Percentiles rank a stretch among this genome's conserved stretches.
Evolutionary conservation across 2,329 filamentous ascomycete species (phyloP).

Genomic region (Emmonsia crescens): DNA sequence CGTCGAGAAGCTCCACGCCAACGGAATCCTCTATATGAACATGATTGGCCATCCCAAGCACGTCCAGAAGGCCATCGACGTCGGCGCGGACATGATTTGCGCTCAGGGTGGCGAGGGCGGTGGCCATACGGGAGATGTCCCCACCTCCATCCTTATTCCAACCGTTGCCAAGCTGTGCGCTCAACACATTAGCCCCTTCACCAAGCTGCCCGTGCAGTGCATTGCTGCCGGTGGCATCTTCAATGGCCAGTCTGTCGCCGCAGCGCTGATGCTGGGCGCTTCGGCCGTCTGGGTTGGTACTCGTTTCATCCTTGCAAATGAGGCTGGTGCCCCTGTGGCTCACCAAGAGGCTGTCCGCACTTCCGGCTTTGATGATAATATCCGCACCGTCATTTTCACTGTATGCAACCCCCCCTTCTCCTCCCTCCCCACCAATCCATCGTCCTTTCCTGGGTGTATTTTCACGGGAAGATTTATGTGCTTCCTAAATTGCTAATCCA

Average conservation of each 20-base stretch:
- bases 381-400: conserved; percentile 97
- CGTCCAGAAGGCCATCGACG: conserved; percentile 86
- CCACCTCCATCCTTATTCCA: conserved; percentile 84
- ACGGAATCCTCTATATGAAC: conserved; percentile 96
- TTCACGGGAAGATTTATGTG: not conserved
- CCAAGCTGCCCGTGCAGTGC: conserved; percentile 77
- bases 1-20: conserved; percentile 79
- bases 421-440: too few species aligned
- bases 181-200: conserved; percentile 75
- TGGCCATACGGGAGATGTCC: conserved; percentile 89
- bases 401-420: conserved; percentile 20
- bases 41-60: conserved; percentile 99
- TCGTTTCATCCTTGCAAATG: conserved; percentile 83
- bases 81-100: conserved; percentile 93
- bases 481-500: not conserved
- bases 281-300: conserved; percentile 94
- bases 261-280: conserved; percentile 85
- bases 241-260: conserved; percentile 83
- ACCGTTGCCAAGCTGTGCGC: conserved; percentile 73
- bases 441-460: too few species aligned
- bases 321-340: conserved; percentile 83
- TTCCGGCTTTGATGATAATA: conserved; percentile 85
- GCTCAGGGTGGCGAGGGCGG: conserved; percentile 96
- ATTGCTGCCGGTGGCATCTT: conserved; percentile 88
- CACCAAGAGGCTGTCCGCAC: conserved; percentile 95